Evolutionary conservation across 106 monocot species (phyloP).

Genomic region (Apostasia shenzhenica): DNA sequence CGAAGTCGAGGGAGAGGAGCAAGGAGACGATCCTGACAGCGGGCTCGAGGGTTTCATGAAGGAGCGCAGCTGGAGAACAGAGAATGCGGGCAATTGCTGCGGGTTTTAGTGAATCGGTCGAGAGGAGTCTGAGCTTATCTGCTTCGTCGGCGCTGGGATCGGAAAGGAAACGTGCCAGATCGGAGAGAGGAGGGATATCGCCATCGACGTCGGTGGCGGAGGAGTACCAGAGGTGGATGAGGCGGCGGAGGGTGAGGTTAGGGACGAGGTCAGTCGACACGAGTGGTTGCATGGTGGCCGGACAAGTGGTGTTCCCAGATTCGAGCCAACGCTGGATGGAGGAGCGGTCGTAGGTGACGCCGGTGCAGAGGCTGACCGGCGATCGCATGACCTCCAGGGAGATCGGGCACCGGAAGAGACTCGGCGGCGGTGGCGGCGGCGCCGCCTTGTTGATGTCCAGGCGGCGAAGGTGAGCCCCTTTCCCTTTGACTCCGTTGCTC

Average conservation of each 20-base stretch:
- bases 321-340: constrained; percentile 92
- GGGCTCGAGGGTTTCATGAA: neutral
- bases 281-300: constrained; percentile 79
- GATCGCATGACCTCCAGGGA: constrained; percentile 93
- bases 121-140: neutral
- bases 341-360: constrained; percentile 87
- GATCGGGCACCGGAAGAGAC: constrained; percentile 88
- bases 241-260: constrained; percentile 77
- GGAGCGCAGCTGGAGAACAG: neutral
- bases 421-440: constrained; percentile 15
- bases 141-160: neutral
- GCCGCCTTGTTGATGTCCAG: constrained; percentile 30
- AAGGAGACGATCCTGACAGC: neutral
- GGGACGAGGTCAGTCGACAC: constrained; percentile 75
- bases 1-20: constrained; percentile 7
- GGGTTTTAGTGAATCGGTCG: neutral
- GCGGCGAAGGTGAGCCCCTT: neutral
- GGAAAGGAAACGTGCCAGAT: neutral
- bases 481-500: no score
- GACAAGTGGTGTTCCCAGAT: constrained; percentile 75
- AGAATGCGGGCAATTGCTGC: neutral
- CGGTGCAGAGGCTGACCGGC: constrained; percentile 93
- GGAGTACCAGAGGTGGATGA: constrained; percentile 64
- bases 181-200: neutral
- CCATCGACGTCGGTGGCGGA: neutral